phyloP scores from a whole-genome alignment of 2,329 filamentous ascomycete species.

The Didymellaceae sp. region DNA sequence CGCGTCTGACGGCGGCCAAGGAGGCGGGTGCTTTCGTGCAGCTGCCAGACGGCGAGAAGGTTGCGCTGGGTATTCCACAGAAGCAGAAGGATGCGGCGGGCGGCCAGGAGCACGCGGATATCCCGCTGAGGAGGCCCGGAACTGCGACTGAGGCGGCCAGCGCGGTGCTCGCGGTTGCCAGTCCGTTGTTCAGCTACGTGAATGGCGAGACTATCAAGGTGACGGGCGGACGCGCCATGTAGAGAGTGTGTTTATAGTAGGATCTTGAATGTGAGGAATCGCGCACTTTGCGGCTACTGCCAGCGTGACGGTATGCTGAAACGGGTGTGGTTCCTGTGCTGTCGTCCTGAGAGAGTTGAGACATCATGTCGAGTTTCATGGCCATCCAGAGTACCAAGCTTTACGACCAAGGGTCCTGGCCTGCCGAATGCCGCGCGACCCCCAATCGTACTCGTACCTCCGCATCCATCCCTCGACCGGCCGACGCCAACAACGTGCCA shows the following conservation, averaged over 20 bases:
- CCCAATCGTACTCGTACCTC: not conserved
- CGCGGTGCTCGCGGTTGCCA: slow-evolving; percentile 77
- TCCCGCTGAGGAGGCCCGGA: slow-evolving; percentile 78
- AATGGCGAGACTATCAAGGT: slow-evolving; percentile 87
- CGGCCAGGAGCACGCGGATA: slow-evolving; percentile 64
- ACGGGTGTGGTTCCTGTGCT: not conserved
- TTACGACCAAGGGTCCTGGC: not conserved
- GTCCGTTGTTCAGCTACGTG: slow-evolving; percentile 84
- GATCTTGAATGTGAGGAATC: not conserved
- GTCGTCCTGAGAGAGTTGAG: not conserved
- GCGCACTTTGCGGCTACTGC: not conserved
- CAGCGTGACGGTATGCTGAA: not conserved
- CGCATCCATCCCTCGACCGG: slow-evolving; percentile 17
- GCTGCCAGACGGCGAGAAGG: slow-evolving; percentile 70
- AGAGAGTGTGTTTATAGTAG: slow-evolving; percentile 37
- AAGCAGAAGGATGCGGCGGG: slow-evolving; percentile 51
- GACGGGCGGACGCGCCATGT: slow-evolving; percentile 75
- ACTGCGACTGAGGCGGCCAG: slow-evolving; percentile 81
- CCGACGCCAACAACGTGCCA: slow-evolving; percentile 2
- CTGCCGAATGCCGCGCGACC: not conserved
- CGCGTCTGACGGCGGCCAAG: slow-evolving; percentile 81
- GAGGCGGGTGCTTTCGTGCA: slow-evolving; percentile 81
- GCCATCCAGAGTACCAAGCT: slow-evolving; percentile 16
- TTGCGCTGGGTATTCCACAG: slow-evolving; percentile 51
- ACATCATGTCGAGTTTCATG: slow-evolving; percentile 18